Conservation (phyloP, 805 yeast species). For the Candida maesae region DNA sequence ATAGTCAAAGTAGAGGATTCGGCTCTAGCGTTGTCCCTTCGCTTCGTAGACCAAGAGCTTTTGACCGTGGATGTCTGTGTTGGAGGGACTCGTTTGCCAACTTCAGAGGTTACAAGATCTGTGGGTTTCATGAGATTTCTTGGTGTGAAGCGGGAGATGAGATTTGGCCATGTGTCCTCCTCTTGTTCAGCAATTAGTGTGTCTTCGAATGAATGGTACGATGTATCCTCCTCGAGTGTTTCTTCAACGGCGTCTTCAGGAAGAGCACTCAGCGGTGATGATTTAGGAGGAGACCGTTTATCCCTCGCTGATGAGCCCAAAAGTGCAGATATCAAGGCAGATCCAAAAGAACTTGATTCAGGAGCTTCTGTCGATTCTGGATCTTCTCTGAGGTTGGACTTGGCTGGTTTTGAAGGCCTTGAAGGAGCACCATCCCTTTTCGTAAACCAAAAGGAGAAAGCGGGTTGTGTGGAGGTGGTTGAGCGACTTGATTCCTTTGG, state of each 20-base stretch:
- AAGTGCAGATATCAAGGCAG: constrained; percentile 5
- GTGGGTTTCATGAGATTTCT: constrained; percentile 2
- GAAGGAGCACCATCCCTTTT: constrained; percentile 5
- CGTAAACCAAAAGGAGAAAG: constrained; percentile 14
- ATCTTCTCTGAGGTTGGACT: too few species aligned
- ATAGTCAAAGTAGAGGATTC: constrained; percentile 26
- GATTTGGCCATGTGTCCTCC: constrained; percentile 2
- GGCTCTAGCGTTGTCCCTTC: constrained; percentile 18
- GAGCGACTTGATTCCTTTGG: constrained; percentile 2
- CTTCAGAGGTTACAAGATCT: constrained; percentile 4
- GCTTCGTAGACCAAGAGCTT: constrained; percentile 3
- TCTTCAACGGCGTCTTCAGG: constrained; percentile 2
- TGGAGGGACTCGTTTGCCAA: background rate
- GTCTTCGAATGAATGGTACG: constrained; percentile 5
- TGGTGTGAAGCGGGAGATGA: constrained; percentile 3
- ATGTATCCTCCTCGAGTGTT: background rate
- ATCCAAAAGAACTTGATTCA: background rate
- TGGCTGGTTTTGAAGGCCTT: background rate
- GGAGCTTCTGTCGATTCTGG: too few species aligned
- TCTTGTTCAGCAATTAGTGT: background rate
- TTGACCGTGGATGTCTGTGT: background rate
- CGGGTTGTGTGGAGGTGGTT: background rate
- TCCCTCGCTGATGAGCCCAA: constrained; percentile 2
- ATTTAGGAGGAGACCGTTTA: too few species aligned
- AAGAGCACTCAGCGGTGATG: background rate